These are phyloP conservation scores for Penicillium cinerascens DNA, from an alignment of 495 filamentous ascomycete species.

Conservation along the genomic window DNA sequence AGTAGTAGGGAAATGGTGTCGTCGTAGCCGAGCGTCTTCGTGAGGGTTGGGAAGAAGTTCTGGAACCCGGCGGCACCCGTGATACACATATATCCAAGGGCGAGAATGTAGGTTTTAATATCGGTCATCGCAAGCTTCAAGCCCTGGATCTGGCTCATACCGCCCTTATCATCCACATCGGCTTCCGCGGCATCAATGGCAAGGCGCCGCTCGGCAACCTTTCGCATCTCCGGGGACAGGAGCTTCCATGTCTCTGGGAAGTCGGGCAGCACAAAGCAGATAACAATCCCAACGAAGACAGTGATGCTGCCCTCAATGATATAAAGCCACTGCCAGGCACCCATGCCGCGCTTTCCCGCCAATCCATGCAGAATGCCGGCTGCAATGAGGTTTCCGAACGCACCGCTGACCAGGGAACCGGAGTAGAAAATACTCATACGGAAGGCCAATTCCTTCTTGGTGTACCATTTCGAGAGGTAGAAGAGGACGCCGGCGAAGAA, in stretches of 20 bases:
- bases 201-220: conserved; percentile 48
- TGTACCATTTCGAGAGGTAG: conserved; percentile 60
- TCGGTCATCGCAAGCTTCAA: conserved; percentile 51
- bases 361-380: conserved; percentile 48
- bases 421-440: conserved; percentile 66
- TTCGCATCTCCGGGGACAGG: conserved; percentile 45
- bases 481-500: conserved; percentile 52
- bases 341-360: conserved; percentile 36
- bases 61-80: conserved; percentile 52
- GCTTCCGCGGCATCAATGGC: conserved; percentile 46
- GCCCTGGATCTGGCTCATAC: conserved; percentile 47
- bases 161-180: conserved; percentile 46
- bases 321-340: conserved; percentile 53
- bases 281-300: conserved; percentile 35
- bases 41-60: conserved; percentile 54
- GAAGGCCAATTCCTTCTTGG: conserved; percentile 52
- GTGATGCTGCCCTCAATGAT: conserved; percentile 49
- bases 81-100: conserved; percentile 50
- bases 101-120: conserved; percentile 48
- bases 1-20: conserved; percentile 45
- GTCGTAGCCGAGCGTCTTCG: conserved; percentile 39
- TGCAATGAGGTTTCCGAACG: conserved; percentile 62
- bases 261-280: conserved; percentile 44
- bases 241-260: conserved; percentile 48
- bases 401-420: conserved; percentile 58